Conservation (phyloP, 306 rosid species). For the Lablab purpureus region DNA sequence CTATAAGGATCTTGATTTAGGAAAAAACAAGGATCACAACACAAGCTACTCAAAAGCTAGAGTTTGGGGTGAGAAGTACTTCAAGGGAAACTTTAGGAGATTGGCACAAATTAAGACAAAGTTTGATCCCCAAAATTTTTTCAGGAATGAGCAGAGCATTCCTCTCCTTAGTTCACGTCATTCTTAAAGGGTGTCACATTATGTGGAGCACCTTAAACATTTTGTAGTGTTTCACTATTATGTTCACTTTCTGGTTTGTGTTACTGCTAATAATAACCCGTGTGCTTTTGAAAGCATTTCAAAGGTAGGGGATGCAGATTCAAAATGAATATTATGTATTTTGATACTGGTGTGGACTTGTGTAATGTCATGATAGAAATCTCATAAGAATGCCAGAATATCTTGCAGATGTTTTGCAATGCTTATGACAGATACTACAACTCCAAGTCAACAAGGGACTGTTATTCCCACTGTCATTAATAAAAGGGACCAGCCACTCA, state of each 20-base stretch:
- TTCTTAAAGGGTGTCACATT: not conserved
- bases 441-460: no score
- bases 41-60: slow-evolving; percentile 49
- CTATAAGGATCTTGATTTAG: slow-evolving; percentile 59
- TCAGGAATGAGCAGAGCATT: slow-evolving; percentile 55
- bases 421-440: no score
- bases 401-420: no score
- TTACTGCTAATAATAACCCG: not conserved
- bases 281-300: not conserved
- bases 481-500: no score
- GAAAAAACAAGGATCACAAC: slow-evolving; percentile 35
- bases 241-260: slow-evolving; percentile 2
- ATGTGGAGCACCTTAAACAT: slow-evolving; percentile 3
- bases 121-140: slow-evolving; percentile 50
- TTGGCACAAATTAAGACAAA: slow-evolving; percentile 49
- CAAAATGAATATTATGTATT: not conserved
- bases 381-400: no score
- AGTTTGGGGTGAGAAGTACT: slow-evolving; percentile 54
- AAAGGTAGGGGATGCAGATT: not conserved
- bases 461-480: no score
- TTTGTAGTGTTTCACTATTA: not conserved
- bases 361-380: no score
- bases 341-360: no score
- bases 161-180: slow-evolving; percentile 28
- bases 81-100: slow-evolving; percentile 48